Conservation (phyloP, 2,329 filamentous ascomycete species). For the Xylariales sp. region DNA sequence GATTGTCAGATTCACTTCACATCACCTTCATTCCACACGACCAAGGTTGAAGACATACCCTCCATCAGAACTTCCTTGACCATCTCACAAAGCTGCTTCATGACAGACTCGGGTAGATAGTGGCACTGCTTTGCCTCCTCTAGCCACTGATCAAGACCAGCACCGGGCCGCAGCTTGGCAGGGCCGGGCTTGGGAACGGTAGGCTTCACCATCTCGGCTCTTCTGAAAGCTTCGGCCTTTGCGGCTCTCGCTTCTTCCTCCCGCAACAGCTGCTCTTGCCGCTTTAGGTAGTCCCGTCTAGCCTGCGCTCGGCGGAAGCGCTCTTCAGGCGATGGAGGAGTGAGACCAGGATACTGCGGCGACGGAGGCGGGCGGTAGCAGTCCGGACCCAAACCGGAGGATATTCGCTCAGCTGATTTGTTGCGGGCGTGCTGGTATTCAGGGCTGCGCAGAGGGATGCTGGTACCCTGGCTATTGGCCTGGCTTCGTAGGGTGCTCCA, state of each 20-base stretch:
- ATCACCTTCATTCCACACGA: not conserved
- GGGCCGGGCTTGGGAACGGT: slow-evolving; percentile 82
- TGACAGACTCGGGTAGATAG: slow-evolving; percentile 90
- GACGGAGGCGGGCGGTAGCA: too few species aligned
- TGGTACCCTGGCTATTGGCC: too few species aligned
- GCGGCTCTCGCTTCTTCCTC: not conserved
- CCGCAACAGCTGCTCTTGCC: too few species aligned
- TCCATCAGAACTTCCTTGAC: slow-evolving; percentile 99
- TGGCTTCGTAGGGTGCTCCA: too few species aligned
- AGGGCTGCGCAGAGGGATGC: too few species aligned
- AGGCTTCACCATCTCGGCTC: slow-evolving; percentile 8
- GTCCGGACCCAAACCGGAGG: too few species aligned
- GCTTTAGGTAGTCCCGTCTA: too few species aligned
- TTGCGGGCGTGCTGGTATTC: too few species aligned
- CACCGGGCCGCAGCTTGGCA: slow-evolving; percentile 75
- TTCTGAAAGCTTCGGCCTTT: not conserved
- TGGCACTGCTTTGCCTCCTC: slow-evolving; percentile 96
- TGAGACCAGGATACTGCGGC: too few species aligned
- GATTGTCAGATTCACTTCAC: not conserved
- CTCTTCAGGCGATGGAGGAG: too few species aligned
- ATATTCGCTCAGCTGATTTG: too few species aligned
- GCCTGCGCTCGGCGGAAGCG: too few species aligned
- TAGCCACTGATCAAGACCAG: slow-evolving; percentile 92
- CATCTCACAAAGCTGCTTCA: slow-evolving; percentile 98
- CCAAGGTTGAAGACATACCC: slow-evolving; percentile 47